Conservation (phyloP, 2,329 filamentous ascomycete species). For the Venturia aucupariae region DNA sequence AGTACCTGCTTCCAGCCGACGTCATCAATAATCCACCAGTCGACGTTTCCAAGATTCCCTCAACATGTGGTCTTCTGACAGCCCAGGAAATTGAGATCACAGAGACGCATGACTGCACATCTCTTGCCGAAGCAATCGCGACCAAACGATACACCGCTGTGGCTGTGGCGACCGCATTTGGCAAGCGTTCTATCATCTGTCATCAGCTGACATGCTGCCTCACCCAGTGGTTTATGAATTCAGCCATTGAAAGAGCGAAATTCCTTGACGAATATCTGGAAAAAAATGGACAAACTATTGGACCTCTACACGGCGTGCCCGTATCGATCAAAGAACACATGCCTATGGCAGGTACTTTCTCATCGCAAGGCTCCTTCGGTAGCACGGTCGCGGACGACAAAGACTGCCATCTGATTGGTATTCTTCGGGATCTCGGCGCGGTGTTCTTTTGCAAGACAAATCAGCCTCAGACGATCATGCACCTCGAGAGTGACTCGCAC, state of each 20-base stretch:
- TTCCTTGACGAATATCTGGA: constrained; percentile 21
- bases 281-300: constrained; percentile 24
- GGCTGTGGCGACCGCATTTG: constrained; percentile 34
- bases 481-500: constrained; percentile 56
- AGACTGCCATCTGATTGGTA: constrained; percentile 48
- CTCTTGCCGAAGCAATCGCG: constrained; percentile 34
- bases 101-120: constrained; percentile 29
- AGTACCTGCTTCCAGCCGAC: constrained; percentile 9
- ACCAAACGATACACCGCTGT: constrained; percentile 26
- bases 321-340: constrained; percentile 65
- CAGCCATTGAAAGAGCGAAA: constrained; percentile 25
- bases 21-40: constrained; percentile 17
- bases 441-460: constrained; percentile 64
- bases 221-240: constrained; percentile 30
- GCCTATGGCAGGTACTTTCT: constrained; percentile 45
- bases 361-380: constrained; percentile 38
- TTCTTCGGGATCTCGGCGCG: constrained; percentile 52
- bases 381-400: constrained; percentile 42
- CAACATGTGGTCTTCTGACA: background rate
- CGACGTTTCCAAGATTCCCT: constrained; percentile 19
- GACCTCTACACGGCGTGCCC: constrained; percentile 59
- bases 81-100: constrained; percentile 41
- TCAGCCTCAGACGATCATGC: constrained; percentile 61
- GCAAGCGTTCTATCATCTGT: constrained; percentile 27
- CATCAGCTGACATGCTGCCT: constrained; percentile 26